Evolutionary conservation across 129 eudicot genomes (phyloP).

Genomic region (Pulicaria dysenterica): DNA sequence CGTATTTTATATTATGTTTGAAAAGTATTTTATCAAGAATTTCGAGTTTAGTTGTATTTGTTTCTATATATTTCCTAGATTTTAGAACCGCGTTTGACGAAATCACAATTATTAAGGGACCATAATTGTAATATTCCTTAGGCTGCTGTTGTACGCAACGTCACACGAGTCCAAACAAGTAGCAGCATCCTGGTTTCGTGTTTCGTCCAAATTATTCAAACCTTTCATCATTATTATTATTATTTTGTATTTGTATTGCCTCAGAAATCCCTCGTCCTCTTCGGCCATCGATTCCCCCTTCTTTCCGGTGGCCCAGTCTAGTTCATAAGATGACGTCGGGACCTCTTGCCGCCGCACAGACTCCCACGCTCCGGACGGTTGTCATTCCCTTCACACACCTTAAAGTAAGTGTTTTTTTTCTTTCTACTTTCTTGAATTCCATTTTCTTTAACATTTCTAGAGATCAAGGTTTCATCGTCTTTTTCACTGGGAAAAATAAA

Average conservation of each 20-base stretch:
- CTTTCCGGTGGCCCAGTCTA: not conserved
- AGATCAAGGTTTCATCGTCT: not conserved
- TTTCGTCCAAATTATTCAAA: not conserved
- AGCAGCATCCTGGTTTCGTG: not conserved
- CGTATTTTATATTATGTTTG: too few relatives aligned
- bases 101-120: not conserved
- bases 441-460: not conserved
- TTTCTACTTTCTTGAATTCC: not conserved
- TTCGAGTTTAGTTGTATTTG: too few relatives aligned
- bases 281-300: not conserved
- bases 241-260: too few relatives aligned
- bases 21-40: too few relatives aligned
- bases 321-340: slow-evolving; percentile 26
- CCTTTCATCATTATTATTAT: not conserved
- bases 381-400: slow-evolving; percentile 52
- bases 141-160: slow-evolving; percentile 3
- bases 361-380: slow-evolving; percentile 55
- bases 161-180: slow-evolving; percentile 17
- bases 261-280: not conserved
- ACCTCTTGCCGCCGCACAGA: slow-evolving; percentile 29
- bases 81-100: not conserved
- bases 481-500: too few relatives aligned
- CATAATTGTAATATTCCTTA: not conserved
- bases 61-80: too few relatives aligned
- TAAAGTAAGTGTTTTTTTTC: slow-evolving; percentile 38